These are phyloP conservation scores for Deinandra increscens DNA, from an alignment of 129 eudicot genomes.

Conservation along the genomic window DNA sequence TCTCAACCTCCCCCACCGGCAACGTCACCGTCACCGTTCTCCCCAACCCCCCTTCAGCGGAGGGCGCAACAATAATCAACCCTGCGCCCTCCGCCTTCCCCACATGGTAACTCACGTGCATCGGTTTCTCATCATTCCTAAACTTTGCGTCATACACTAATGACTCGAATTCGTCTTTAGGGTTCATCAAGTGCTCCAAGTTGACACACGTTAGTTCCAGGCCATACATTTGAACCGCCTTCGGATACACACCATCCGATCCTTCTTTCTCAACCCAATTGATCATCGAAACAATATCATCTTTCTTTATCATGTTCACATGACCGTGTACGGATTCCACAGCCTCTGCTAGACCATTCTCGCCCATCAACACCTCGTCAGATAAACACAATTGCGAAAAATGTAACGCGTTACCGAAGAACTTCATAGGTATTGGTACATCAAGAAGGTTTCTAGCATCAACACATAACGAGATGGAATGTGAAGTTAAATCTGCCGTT, in stretches of 20 bases:
- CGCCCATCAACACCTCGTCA: conserved; percentile 17
- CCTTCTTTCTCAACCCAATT: conserved; percentile 37
- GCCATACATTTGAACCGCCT: conserved; percentile 46
- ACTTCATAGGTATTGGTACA: conserved; percentile 35
- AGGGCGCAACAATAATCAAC: conserved; percentile 56
- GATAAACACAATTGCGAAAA: conserved; percentile 39
- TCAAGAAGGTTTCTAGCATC: conserved; percentile 44
- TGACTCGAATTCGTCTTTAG: conserved; percentile 25
- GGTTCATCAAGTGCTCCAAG: conserved; percentile 41
- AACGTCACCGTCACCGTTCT: conserved; percentile 52
- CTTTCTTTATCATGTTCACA: conserved; percentile 34
- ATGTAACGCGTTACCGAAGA: conserved; percentile 57
- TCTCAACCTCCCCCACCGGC: conserved; percentile 41
- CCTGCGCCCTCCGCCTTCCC: conserved; percentile 59
- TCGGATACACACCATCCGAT: conserved; percentile 25
- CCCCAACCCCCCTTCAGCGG: conserved; percentile 46
- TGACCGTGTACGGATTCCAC: conserved; percentile 40
- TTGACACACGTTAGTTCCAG: conserved; percentile 52
- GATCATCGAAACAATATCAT: conserved; percentile 30
- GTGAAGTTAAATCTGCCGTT: not conserved
- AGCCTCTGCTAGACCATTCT: conserved; percentile 19
- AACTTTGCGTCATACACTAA: conserved; percentile 48
- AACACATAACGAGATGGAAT: conserved; percentile 42
- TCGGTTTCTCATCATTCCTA: conserved; percentile 53
- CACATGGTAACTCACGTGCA: conserved; percentile 49